phyloP scores from a whole-genome alignment of 2,329 filamentous ascomycete genomes.

The Colletotrichum sojae region DNA sequence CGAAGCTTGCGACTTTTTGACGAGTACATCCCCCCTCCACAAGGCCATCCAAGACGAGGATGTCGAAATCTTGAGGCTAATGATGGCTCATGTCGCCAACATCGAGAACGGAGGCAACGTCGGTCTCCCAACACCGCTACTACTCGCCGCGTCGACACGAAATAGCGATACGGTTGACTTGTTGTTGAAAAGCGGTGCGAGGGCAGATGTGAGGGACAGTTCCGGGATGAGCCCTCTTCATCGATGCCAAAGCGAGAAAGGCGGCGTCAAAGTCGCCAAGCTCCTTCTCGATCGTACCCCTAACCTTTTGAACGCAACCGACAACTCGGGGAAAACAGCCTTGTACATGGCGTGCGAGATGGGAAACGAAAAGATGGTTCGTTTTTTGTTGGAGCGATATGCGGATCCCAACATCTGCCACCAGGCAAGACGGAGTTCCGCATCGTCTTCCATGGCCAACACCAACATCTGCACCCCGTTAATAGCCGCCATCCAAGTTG shows the following conservation, averaged over 20 bases:
- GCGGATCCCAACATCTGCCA: conserved; percentile 46
- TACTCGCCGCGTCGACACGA: conserved; percentile 49
- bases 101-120: conserved; percentile 44
- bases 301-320: conserved; percentile 41
- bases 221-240: conserved; percentile 46
- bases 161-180: conserved; percentile 47
- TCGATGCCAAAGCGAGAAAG: conserved; percentile 45
- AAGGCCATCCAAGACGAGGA: conserved; percentile 45
- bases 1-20: conserved; percentile 42
- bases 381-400: conserved; percentile 42
- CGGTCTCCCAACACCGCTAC: conserved; percentile 46
- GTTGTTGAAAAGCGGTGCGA: conserved; percentile 45
- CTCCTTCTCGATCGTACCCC: conserved; percentile 44
- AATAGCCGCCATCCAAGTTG: conserved; percentile 46
- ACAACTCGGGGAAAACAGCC: conserved; percentile 47
- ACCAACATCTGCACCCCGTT: conserved; percentile 44
- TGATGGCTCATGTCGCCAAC: conserved; percentile 44
- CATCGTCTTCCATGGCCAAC: neutral
- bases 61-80: conserved; percentile 45
- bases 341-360: conserved; percentile 49
- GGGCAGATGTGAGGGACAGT: conserved; percentile 46
- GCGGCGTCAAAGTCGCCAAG: conserved; percentile 45
- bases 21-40: conserved; percentile 46
- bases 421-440: conserved; percentile 21
- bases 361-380: conserved; percentile 48